phyloP scores from a whole-genome alignment of 2,329 filamentous ascomycete species.

The Aplosporella prunicola region DNA sequence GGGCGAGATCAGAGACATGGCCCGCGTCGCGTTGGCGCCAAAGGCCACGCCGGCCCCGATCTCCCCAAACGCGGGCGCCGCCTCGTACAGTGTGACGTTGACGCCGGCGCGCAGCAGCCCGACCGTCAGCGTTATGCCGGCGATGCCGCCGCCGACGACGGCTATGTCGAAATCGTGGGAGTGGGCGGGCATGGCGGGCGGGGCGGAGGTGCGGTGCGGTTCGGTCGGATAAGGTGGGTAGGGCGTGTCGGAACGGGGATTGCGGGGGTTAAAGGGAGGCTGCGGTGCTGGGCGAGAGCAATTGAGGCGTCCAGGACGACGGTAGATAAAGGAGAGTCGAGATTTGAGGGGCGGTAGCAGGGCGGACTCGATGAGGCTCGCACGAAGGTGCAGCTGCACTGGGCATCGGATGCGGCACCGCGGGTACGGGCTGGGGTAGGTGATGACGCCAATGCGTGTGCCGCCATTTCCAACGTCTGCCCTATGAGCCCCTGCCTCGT shows the following conservation, averaged over 20 bases:
- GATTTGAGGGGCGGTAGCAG: too few relatives aligned
- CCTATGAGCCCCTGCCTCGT: too few relatives aligned
- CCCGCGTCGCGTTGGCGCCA: slow-evolving; percentile 46
- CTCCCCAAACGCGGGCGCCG: slow-evolving; percentile 45
- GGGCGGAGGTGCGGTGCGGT: not conserved
- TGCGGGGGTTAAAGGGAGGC: too few relatives aligned
- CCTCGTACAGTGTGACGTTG: slow-evolving; percentile 46
- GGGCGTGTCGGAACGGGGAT: too few relatives aligned
- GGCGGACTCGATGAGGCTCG: too few relatives aligned
- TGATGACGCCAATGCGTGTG: too few relatives aligned
- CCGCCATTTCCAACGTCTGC: not conserved
- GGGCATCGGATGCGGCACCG: not conserved
- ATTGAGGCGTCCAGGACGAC: too few relatives aligned
- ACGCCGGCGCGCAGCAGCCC: slow-evolving; percentile 41
- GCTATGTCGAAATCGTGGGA: slow-evolving; percentile 37
- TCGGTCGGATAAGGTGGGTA: too few relatives aligned
- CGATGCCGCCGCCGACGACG: slow-evolving; percentile 52
- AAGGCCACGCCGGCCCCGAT: slow-evolving; percentile 51
- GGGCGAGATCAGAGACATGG: slow-evolving; percentile 45
- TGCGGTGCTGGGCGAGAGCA: too few relatives aligned
- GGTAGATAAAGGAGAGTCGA: too few relatives aligned
- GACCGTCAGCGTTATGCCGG: slow-evolving; percentile 46
- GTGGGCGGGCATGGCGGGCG: too few relatives aligned
- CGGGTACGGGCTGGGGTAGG: not conserved
- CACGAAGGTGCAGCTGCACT: too few relatives aligned